phyloP scores from a whole-genome alignment of 108 stramenopile species.

The Skeletonema costatum region DNA sequence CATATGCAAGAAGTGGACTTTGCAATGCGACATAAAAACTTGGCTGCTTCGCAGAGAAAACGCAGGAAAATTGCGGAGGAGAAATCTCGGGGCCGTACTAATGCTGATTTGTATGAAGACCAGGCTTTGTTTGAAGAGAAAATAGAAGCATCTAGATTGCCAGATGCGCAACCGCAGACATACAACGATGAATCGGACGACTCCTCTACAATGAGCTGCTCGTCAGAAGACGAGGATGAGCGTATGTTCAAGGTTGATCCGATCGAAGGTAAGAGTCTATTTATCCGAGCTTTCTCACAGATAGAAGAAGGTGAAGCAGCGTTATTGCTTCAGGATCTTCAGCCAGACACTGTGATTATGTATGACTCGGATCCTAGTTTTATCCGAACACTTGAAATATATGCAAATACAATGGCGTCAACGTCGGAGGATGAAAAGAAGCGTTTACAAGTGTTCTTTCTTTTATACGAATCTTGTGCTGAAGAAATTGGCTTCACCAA shows the following conservation, averaged over 20 bases:
- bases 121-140: conserved; percentile 77
- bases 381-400: conserved; percentile 89
- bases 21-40: conserved; percentile 29
- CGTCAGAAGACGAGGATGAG: conserved; percentile 49
- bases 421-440: conserved; percentile 34
- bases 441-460: conserved; percentile 83
- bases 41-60: conserved; percentile 69
- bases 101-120: conserved; percentile 68
- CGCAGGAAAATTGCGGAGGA: conserved; percentile 65
- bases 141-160: conserved; percentile 65
- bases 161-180: conserved; percentile 13
- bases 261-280: conserved; percentile 49
- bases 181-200: conserved; percentile 17
- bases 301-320: conserved; percentile 66
- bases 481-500: conserved; percentile 95
- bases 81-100: conserved; percentile 58
- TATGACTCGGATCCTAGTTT: conserved; percentile 91
- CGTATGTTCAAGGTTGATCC: conserved; percentile 40
- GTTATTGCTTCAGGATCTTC: conserved; percentile 77
- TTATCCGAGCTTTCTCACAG: conserved; percentile 66
- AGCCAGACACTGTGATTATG: conserved; percentile 84
- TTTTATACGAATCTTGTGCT: conserved; percentile 91
- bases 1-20: conserved; percentile 27
- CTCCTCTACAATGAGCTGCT: conserved; percentile 18
- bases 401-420: conserved; percentile 51